These are phyloP conservation scores for Eucalyptus leucophloia DNA, from an alignment of 345 rosid genomes.

Conservation along the genomic window DNA sequence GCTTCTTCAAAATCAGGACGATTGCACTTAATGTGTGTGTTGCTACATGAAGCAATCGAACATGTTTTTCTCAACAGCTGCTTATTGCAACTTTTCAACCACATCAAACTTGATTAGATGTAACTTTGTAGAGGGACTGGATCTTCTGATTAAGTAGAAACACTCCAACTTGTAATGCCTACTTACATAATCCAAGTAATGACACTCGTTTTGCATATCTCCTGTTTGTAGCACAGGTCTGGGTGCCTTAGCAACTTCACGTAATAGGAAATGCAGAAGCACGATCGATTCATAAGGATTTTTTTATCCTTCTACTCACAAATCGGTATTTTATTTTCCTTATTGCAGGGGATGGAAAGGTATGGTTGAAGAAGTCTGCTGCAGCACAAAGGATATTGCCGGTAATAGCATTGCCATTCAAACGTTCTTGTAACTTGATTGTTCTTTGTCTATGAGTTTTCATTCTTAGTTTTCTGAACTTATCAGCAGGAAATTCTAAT, in stretches of 20 bases:
- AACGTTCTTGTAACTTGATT: background rate
- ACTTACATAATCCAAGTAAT: background rate
- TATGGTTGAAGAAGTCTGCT: background rate
- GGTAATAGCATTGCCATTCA: background rate
- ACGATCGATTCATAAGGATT: background rate
- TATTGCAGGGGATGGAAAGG: background rate
- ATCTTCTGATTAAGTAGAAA: background rate
- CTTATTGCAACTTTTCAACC: background rate
- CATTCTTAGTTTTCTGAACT: background rate
- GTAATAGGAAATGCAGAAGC: background rate
- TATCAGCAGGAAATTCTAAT: background rate
- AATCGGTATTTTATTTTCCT: background rate
- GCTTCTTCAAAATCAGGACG: background rate
- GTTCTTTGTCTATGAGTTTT: background rate
- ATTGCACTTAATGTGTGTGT: background rate
- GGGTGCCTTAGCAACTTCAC: background rate
- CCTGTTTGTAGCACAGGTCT: background rate
- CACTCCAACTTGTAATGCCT: background rate
- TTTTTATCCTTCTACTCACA: background rate
- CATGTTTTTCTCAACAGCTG: background rate
- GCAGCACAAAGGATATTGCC: background rate
- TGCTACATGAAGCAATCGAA: background rate
- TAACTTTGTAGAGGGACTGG: background rate
- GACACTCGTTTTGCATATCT: background rate
- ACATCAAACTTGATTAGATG: background rate